Evolutionary conservation across 2,329 filamentous ascomycete species (phyloP).

Genomic region (Aureobasidium melanogenum): DNA sequence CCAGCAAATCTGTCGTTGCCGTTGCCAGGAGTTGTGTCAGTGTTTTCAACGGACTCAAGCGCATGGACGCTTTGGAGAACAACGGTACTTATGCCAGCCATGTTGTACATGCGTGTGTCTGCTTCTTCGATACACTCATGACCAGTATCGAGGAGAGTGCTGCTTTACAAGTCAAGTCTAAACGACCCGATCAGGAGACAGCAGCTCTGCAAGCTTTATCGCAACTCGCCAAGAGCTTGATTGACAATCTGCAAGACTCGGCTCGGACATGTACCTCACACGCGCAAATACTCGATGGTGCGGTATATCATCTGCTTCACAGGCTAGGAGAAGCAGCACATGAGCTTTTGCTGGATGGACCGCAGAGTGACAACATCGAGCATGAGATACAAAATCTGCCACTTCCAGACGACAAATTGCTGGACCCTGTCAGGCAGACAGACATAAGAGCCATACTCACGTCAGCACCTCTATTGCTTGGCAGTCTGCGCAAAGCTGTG

Average conservation of each 20-base stretch:
- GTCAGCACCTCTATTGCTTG: conserved; percentile 34
- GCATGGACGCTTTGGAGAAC: conserved; percentile 1
- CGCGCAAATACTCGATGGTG: conserved; percentile 35
- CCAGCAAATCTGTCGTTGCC: conserved; percentile 16
- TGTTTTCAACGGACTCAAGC: conserved; percentile 25
- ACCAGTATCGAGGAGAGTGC: conserved; percentile 19
- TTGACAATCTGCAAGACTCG: conserved; percentile 19
- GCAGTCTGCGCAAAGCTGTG: conserved; percentile 32
- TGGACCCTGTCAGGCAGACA: conserved; percentile 19
- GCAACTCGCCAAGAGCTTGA: conserved; percentile 26
- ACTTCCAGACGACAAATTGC: conserved; percentile 16
- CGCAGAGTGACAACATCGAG: conserved; percentile 17
- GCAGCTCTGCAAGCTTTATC: conserved; percentile 17
- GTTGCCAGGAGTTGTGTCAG: conserved; percentile 30
- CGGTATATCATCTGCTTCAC: conserved; percentile 32
- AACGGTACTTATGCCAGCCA: neutral
- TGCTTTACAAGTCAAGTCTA: neutral
- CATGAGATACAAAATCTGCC: conserved; percentile 18
- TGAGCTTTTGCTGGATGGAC: conserved; percentile 29
- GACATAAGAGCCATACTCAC: conserved; percentile 20
- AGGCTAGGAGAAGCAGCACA: conserved; percentile 31
- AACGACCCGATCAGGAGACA: conserved; percentile 5
- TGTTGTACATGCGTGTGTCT: neutral
- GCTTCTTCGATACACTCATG: conserved; percentile 15
- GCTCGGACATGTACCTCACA: conserved; percentile 27